Conservation (phyloP, 352 stramenopile genomes). For the Phytophthora colocasiae region DNA sequence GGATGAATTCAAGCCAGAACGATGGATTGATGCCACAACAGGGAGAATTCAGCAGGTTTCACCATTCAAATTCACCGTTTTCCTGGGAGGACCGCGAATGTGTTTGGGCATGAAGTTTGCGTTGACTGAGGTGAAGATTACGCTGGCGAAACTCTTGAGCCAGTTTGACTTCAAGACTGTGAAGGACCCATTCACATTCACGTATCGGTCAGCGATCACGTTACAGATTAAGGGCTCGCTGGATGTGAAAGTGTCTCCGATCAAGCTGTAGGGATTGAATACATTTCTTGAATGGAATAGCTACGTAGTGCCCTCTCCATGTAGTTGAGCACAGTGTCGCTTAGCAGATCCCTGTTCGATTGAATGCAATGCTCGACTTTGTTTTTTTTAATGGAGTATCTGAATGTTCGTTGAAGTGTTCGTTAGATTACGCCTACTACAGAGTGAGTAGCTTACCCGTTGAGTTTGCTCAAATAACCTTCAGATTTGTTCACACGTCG, state of each 20-base stretch:
- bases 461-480: too few species aligned
- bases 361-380: too few species aligned
- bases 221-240: constrained; percentile 51
- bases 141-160: constrained; percentile 58
- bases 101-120: constrained; percentile 77
- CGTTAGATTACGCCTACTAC: too few species aligned
- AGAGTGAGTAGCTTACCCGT: too few species aligned
- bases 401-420: too few species aligned
- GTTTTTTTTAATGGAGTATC: too few species aligned
- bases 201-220: constrained; percentile 54
- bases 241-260: constrained; percentile 32
- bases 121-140: constrained; percentile 70
- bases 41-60: constrained; percentile 55
- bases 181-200: constrained; percentile 48
- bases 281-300: too few species aligned
- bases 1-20: constrained; percentile 67
- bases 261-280: background rate
- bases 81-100: constrained; percentile 68
- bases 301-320: too few species aligned
- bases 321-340: too few species aligned
- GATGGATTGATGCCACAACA: constrained; percentile 59
- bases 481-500: too few species aligned
- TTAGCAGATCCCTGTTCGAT: too few species aligned
- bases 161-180: constrained; percentile 56
- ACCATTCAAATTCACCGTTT: constrained; percentile 71